phyloP scores from a whole-genome alignment of 768 basidiomycete genomes.

The Cyclocybe aegerita region DNA sequence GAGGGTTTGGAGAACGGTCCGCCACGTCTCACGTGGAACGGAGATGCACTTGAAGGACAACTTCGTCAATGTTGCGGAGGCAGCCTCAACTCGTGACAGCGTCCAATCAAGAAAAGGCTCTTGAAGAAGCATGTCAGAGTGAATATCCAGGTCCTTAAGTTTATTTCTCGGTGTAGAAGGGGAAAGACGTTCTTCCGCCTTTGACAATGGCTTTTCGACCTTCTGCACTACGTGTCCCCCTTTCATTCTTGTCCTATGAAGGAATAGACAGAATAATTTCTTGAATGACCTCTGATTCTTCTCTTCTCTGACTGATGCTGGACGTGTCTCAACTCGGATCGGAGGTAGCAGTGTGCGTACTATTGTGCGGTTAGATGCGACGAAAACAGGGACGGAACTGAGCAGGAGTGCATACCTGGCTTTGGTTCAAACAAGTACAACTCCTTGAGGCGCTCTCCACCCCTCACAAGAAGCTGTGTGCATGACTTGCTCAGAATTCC shows the following conservation, averaged over 20 bases:
- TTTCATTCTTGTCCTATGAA: too few species aligned
- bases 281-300: too few species aligned
- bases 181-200: too few species aligned
- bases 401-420: too few species aligned
- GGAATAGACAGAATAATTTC: too few species aligned
- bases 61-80: neutral
- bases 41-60: constrained; percentile 2
- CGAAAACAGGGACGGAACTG: too few species aligned
- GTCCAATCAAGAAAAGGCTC: constrained; percentile 7
- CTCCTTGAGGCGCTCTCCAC: neutral
- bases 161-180: too few species aligned
- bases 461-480: constrained; percentile 3
- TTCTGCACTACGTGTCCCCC: too few species aligned
- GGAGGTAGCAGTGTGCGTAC: neutral
- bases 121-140: constrained; percentile 10
- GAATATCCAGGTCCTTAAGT: neutral
- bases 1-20: neutral
- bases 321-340: too few species aligned
- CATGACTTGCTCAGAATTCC: constrained; percentile 2
- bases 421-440: neutral
- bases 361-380: too few species aligned
- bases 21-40: neutral
- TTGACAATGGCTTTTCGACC: neutral
- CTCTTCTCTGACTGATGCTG: too few species aligned
- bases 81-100: neutral